phyloP scores from a whole-genome alignment of 2,329 filamentous ascomycete species.

The Pseudogymnoascus sp. region DNA sequence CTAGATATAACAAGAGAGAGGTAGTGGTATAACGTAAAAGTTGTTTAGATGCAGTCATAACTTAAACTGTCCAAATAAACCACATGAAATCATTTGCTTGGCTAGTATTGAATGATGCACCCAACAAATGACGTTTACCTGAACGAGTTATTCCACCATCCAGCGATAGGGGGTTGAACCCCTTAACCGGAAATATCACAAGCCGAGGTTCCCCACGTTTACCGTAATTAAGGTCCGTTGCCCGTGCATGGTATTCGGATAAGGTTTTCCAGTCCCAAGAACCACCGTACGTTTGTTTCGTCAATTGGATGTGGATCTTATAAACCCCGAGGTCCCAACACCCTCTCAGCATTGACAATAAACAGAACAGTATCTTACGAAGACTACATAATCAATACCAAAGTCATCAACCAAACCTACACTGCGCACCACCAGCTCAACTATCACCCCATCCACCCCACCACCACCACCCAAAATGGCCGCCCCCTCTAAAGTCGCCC shows the following conservation, averaged over 20 bases:
- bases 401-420: not conserved
- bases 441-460: not conserved
- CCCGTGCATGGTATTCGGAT: not conserved
- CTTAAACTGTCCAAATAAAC: not conserved
- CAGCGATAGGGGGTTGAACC: not conserved
- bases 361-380: not conserved
- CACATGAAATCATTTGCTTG: not conserved
- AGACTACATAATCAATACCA: not conserved
- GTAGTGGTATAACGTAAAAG: not conserved
- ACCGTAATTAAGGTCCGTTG: not conserved
- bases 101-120: not conserved
- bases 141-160: not conserved
- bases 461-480: not conserved
- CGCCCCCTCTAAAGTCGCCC: not conserved
- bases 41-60: not conserved
- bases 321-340: constrained; percentile 5
- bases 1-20: not conserved
- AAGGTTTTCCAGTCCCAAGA: not conserved
- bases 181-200: not conserved
- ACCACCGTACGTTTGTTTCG: not conserved
- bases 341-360: not conserved
- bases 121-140: not conserved
- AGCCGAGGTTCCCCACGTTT: constrained; percentile 6
- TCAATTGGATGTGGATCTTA: constrained; percentile 1
- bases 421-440: not conserved